Conservation (phyloP, 169 alveolate genomes). For the Plasmodium inui region DNA sequence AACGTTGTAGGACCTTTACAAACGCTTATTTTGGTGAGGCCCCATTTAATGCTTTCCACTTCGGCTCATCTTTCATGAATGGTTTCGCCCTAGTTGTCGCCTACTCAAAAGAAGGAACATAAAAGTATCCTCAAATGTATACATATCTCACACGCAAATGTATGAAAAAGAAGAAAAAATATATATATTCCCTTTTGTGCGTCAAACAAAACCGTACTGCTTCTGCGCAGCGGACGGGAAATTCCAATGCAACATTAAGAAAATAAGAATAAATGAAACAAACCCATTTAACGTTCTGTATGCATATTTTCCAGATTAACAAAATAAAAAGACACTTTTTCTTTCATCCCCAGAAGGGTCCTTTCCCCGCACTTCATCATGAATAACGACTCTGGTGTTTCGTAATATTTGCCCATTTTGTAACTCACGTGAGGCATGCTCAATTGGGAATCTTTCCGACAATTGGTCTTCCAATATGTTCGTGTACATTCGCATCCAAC, state of each 20-base stretch:
- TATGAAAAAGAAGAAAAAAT: background rate
- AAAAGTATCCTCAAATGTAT: background rate
- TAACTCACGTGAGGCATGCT: background rate
- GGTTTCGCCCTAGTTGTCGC: background rate
- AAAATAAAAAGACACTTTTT: background rate
- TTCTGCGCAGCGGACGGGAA: background rate
- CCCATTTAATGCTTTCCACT: background rate
- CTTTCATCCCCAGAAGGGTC: background rate
- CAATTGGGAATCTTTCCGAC: background rate
- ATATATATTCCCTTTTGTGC: background rate
- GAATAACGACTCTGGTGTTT: background rate
- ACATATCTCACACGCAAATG: too few relatives aligned
- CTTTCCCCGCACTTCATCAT: background rate
- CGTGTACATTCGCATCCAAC: background rate
- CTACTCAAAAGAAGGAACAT: background rate
- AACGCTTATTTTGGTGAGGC: background rate
- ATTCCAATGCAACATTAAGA: background rate
- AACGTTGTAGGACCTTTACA: background rate
- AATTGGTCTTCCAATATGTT: background rate
- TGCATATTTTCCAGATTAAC: slow-evolving; percentile 4
- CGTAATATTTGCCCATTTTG: background rate
- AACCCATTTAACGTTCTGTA: background rate
- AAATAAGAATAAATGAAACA: background rate
- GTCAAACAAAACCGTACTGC: background rate
- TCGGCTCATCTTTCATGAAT: background rate